Conservation (phyloP, 306 rosid species). For the Fragaria nilgerrensis region DNA sequence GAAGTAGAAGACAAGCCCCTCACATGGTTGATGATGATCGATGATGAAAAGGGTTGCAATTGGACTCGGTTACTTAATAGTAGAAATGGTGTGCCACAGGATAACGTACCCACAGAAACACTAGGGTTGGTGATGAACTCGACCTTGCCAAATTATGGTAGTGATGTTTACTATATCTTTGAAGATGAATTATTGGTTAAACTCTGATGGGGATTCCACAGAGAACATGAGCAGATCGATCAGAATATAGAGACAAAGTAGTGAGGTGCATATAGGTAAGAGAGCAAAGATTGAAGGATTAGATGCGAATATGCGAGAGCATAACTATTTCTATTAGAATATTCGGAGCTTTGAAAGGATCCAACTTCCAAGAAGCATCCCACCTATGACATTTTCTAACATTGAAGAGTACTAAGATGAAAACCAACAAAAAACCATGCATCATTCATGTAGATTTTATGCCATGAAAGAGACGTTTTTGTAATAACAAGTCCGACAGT, state of each 20-base stretch:
- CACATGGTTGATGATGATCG: background rate
- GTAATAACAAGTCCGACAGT: no score
- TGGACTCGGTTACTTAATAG: background rate
- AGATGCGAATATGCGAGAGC: slow-evolving; percentile 5
- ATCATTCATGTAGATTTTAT: no score
- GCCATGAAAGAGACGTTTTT: no score
- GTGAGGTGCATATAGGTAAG: background rate
- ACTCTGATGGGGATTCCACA: background rate
- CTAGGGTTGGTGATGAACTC: background rate
- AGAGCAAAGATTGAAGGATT: background rate
- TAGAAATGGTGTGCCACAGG: background rate
- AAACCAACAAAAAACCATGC: background rate
- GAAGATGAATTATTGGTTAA: background rate
- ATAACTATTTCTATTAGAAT: background rate
- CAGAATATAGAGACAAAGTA: background rate
- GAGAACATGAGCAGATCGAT: background rate
- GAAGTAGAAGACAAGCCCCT: background rate
- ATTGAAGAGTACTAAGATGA: background rate
- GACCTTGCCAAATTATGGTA: background rate
- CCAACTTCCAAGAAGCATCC: background rate
- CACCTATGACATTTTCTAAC: background rate
- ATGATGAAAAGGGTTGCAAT: background rate
- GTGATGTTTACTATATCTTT: background rate
- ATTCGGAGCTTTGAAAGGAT: background rate
- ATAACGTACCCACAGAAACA: background rate